phyloP scores from a whole-genome alignment of 176 grass and related monocot genomes.

The Phyllostachys edulis region DNA sequence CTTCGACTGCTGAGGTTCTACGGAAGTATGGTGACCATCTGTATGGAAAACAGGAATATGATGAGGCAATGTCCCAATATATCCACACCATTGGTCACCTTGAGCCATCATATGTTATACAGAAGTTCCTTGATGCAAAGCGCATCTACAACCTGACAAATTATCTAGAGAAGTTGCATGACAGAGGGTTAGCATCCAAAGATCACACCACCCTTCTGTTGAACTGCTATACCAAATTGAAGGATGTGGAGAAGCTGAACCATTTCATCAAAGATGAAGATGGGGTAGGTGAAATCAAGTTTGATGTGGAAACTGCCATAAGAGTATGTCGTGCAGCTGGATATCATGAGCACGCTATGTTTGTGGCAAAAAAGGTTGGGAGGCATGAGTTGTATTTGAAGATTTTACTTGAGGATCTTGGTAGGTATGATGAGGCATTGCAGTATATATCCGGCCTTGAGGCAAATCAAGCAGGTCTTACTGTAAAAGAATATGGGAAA shows the following conservation, averaged over 20 bases:
- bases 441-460: constrained; percentile 91
- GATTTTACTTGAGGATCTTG: constrained; percentile 98
- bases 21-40: constrained; percentile 96
- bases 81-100: constrained; percentile 96
- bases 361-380: constrained; percentile 94
- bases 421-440: constrained; percentile 82
- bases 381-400: constrained; percentile 97
- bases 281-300: constrained; percentile 77
- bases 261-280: constrained; percentile 93
- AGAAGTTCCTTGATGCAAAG: constrained; percentile 98
- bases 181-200: constrained; percentile 78
- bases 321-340: constrained; percentile 92
- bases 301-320: constrained; percentile 98
- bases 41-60: constrained; percentile 90
- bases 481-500: constrained; percentile 95
- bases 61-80: constrained; percentile 96
- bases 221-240: constrained; percentile 91
- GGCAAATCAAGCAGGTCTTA: constrained; percentile 87
- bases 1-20: constrained; percentile 90
- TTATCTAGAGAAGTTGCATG: constrained; percentile 97
- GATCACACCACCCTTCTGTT: constrained; percentile 85
- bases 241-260: constrained; percentile 86
- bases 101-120: constrained; percentile 97
- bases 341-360: constrained; percentile 98
- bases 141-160: constrained; percentile 93